Evolutionary conservation across 495 filamentous ascomycete genomes (phyloP), one percentile per base, ranked within the genome.

Genomic region (Penicillium silybi): DNA sequence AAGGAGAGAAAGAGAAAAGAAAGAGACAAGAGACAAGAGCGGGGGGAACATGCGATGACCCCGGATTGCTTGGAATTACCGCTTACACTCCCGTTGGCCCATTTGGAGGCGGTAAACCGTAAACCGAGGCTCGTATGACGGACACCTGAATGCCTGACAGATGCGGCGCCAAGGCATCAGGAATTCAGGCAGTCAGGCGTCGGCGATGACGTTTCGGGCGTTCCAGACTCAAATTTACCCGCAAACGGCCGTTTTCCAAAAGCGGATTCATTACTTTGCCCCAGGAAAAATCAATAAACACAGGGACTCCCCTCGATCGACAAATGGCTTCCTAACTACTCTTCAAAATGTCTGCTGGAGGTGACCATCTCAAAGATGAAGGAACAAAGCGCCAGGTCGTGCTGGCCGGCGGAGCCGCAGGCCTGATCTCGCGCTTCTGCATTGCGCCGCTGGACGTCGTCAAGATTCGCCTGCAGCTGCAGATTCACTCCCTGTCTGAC

Each of bases 391-490:
- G 79, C 48, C 91, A 97, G 64, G 88, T 92, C 53, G 79, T 92
- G 42, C 68, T 85, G 51, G 92, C 93, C 38, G 93, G 93, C 56
- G 90, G 86, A 15, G 85, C 86, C 48, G 89, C 95, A 44, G 93
- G 93, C 13, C 80, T 98, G 49, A 81, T 97, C 47, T 93, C 93
- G 46, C 85, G 93, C 83, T 97, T 96, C 76, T 84, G 90, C 60
- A 85, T 95, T 67, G 91, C 91, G 44, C 91, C 91, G 48, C 85
- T 97, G 47, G 91, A 97, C 69, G 91, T 97, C 52, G 83, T 95
- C 72, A 97, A 97, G 76, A 96, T 96, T 71, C 86, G 91, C n/a
- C 84, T 96, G 41, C 91, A 96, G 63, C 80, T 96, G 34, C 90
- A 95, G 71, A 84, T 84, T 42, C 86, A 90, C 71, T 89, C 90